A percentile compares a stretch with the other conserved stretches of the same genome.
Conservation (phyloP, 2,329 filamentous ascomycete genomes). For the Balansia obtecta region DNA sequence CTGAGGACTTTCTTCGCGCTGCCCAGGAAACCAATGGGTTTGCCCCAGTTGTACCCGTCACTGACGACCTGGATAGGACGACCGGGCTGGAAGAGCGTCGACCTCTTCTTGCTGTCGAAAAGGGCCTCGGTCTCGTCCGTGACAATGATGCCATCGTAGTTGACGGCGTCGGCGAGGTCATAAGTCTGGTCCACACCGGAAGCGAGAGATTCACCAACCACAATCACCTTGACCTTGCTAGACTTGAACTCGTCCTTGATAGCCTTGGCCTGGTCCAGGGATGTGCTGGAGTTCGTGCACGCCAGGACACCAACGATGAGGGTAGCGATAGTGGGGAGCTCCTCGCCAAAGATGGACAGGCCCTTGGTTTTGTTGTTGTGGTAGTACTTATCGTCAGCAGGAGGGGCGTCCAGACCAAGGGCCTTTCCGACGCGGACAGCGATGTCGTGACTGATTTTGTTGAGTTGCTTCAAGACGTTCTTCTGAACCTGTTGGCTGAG, state of each 20-base stretch:
- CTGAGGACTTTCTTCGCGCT: constrained; percentile 23
- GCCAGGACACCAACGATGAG: constrained; percentile 53
- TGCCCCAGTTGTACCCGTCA: constrained; percentile 55
- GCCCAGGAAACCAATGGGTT: constrained; percentile 52
- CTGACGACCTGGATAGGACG: constrained; percentile 51
- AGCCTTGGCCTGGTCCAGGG: constrained; percentile 33
- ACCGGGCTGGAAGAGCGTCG: constrained; percentile 49
- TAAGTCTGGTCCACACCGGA: constrained; percentile 51
- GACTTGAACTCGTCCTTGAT: constrained; percentile 37
- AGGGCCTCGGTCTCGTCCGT: constrained; percentile 38
- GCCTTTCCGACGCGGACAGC: constrained; percentile 50
- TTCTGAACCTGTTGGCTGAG: constrained; percentile 47
- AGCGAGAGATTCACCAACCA: constrained; percentile 48
- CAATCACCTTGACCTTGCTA: constrained; percentile 40
- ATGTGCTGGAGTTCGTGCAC: constrained; percentile 26
- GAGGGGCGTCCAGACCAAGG: constrained; percentile 45
- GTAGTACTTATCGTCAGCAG: constrained; percentile 51
- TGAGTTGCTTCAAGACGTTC: constrained; percentile 57
- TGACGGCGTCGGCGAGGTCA: constrained; percentile 47
- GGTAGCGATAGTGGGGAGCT: constrained; percentile 47
- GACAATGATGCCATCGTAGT: constrained; percentile 52
- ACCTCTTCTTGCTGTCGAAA: constrained; percentile 31
- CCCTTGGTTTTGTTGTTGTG: constrained; percentile 53
- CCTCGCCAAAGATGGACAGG: constrained; percentile 45
- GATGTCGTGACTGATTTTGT: constrained; percentile 54